A percentile compares a stretch with the other conserved stretches of the same genome.
These are phyloP conservation scores for Neurospora sp. DNA, from an alignment of 495 filamentous ascomycete species.

Conservation along the genomic window DNA sequence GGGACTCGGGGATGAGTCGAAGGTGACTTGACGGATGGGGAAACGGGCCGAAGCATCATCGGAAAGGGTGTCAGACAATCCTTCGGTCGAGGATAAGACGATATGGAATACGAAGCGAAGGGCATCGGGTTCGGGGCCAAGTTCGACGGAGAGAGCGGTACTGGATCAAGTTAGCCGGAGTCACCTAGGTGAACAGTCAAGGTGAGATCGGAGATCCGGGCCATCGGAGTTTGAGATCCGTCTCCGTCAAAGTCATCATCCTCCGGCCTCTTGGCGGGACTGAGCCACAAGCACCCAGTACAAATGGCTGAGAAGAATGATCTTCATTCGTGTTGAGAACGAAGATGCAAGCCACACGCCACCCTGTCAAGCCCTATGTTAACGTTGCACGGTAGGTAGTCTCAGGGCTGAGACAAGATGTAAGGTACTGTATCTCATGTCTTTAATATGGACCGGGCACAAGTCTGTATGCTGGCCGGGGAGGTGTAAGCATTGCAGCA, in stretches of 20 bases:
- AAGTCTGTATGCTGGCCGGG: neutral
- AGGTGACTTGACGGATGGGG: neutral
- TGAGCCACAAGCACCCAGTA: neutral
- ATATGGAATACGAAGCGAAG: neutral
- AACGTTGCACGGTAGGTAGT: neutral
- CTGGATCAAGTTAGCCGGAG: neutral
- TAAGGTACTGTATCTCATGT: neutral
- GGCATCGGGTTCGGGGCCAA: too few relatives aligned
- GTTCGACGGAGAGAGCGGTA: neutral
- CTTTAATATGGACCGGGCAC: neutral
- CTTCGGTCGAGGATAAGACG: neutral
- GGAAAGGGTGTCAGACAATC: neutral
- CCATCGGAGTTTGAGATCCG: neutral
- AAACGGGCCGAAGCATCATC: neutral
- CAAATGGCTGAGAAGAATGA: neutral
- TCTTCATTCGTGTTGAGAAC: neutral
- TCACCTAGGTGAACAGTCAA: neutral
- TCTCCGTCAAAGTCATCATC: neutral
- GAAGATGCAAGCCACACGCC: neutral
- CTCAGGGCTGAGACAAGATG: neutral
- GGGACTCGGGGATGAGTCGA: neutral
- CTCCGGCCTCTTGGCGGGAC: neutral
- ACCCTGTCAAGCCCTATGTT: neutral
- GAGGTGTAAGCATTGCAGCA: neutral
- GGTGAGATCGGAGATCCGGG: neutral